Base-by-base conservation (phyloP, 495 filamentous ascomycete genomes). In the Penicillium antarcticum region DNA sequence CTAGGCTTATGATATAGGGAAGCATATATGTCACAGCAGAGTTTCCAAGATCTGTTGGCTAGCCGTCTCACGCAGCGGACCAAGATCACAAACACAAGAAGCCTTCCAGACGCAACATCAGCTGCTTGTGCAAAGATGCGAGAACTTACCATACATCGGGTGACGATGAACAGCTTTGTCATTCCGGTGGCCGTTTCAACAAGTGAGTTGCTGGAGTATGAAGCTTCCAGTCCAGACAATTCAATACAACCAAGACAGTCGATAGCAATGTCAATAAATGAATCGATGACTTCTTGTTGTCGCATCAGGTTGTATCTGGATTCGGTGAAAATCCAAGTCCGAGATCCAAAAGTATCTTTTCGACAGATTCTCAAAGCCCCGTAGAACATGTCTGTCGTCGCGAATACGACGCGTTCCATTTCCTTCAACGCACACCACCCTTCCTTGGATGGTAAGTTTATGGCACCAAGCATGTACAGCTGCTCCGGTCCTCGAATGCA, bases 401-500 rank as follows among this genome's bases (percentile, higher is more conserved):
- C 26, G 7, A 7, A 29, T 23, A 56, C 31, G 5, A 14, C n/a
- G 11, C 26, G 8, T 16, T 24, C 18, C 29, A 65, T 32, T 0
- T 18, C 12, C 3, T 39, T 1, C 13, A 66, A 21, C 2, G 10
- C 37, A n/a, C 40, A 13, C 6, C 13, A 16, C 1, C 52, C 58
- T 14, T 53, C 48, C 16, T 23, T n/a, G 9, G 45, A 46, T 24
- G 53, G 52, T 16, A 41, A 37, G 7, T n/a, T 6, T 8, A 26
- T 18, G 21, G 21, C 18, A 9, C 26, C 43, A 35, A 35, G 34
- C 33, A 62, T 51, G 16, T 43, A 42, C 16, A 58, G 37, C 13
- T 54, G 38, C 17, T 23, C 42, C 16, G 39, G 31, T 12, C 36
- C 45, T 26, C 65, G 58, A 46, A 65, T 50, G 47, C 67, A 70